A percentile compares a stretch with the other conserved stretches of the same genome.
These are phyloP conservation scores for Pyrus pyrifolia DNA, from an alignment of 306 rosid genomes.

Conservation along the genomic window DNA sequence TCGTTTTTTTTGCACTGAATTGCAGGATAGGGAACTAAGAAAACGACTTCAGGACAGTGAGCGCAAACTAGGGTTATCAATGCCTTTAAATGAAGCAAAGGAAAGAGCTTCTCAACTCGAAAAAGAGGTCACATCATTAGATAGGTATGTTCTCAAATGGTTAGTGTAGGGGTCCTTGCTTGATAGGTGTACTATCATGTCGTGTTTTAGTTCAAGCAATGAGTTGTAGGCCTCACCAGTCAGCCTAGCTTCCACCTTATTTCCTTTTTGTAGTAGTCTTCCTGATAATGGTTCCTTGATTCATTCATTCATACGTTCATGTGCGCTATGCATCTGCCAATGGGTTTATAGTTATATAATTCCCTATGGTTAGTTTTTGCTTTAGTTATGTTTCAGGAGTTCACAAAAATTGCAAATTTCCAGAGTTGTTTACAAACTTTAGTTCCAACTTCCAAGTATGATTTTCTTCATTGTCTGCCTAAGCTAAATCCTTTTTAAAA, in stretches of 20 bases:
- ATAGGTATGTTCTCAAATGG: slow-evolving; percentile 46
- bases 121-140: slow-evolving; percentile 66
- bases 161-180: not conserved
- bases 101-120: slow-evolving; percentile 81
- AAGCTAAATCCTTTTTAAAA: not conserved
- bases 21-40: slow-evolving; percentile 72
- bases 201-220: not conserved
- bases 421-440: not conserved
- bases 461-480: not conserved
- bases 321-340: not conserved
- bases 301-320: not conserved
- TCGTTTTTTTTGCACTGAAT: not conserved
- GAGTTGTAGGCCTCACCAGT: not conserved
- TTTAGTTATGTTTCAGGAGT: not conserved
- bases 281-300: not conserved
- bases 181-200: not conserved
- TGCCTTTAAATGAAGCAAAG: slow-evolving; percentile 81
- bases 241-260: not conserved
- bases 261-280: not conserved
- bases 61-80: slow-evolving; percentile 68
- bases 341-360: not conserved
- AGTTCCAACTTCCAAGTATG: not conserved
- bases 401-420: not conserved
- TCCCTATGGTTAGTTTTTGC: not conserved
- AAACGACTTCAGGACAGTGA: slow-evolving; percentile 83